Percentiles rank a stretch among this genome's conserved stretches.
Conservation (phyloP, 2,329 filamentous ascomycete genomes). For the Talaromyces verruculosus region DNA sequence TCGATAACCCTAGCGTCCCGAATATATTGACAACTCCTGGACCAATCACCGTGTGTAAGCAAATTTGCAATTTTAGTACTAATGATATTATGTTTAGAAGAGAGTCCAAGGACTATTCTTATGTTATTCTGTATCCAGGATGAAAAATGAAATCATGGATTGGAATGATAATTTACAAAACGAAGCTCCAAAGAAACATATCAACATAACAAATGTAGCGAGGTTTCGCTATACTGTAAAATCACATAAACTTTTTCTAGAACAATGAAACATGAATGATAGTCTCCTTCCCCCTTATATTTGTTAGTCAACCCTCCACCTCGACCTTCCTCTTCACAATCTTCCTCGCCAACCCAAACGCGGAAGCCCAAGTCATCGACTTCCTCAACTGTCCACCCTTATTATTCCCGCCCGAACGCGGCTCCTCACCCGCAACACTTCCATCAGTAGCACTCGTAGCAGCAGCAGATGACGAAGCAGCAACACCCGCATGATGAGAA, state of each 20-base stretch:
- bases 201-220: neutral
- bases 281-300: neutral
- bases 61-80: too few species aligned
- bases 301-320: neutral
- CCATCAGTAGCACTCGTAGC: neutral
- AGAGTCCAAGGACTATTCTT: neutral
- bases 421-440: neutral
- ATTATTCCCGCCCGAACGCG: neutral
- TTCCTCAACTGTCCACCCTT: constrained; percentile 11
- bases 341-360: constrained; percentile 19
- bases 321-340: constrained; percentile 22
- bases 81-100: neutral
- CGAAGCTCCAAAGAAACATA: neutral
- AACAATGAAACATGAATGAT: neutral
- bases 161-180: neutral
- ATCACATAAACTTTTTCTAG: neutral
- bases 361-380: constrained; percentile 21
- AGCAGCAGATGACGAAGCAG: neutral
- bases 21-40: neutral
- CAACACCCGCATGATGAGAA: constrained; percentile 12
- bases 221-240: neutral
- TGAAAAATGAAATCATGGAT: neutral
- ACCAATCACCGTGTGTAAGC: too few species aligned
- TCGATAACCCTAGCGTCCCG: neutral
- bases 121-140: neutral